Conservation (phyloP, 2,329 filamentous ascomycete genomes). For the Rhynchosporium graminicola region DNA sequence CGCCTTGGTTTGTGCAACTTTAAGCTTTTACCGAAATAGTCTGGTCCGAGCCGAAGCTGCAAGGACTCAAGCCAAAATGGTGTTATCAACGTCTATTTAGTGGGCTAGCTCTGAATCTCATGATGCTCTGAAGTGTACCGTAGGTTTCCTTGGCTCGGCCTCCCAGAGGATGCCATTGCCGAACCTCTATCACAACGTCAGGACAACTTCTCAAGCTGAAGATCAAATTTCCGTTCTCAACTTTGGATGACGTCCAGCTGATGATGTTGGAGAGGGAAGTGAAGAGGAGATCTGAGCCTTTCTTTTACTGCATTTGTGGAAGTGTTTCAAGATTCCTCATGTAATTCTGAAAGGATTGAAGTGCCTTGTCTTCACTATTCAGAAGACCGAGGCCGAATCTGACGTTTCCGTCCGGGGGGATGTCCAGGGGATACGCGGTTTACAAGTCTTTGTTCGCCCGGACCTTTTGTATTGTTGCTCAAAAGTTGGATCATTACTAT, state of each 20-base stretch:
- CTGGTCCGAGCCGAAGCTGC: conserved; percentile 14
- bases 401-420: neutral
- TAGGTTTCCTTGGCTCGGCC: neutral
- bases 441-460: conserved; percentile 14
- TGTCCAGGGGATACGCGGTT: neutral
- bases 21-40: conserved; percentile 6
- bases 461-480: neutral
- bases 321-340: conserved; percentile 11
- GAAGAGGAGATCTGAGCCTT: conserved; percentile 25
- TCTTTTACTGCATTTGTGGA: conserved; percentile 14
- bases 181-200: neutral
- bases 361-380: conserved; percentile 9
- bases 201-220: neutral
- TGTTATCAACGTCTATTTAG: neutral
- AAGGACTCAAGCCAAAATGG: neutral
- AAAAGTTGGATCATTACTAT: neutral
- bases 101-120: conserved; percentile 3
- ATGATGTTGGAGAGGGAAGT: conserved; percentile 17
- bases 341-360: conserved; percentile 4
- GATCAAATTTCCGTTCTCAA: neutral
- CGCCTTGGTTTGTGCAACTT: neutral
- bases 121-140: neutral
- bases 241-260: conserved; percentile 15
- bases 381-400: neutral
- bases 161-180: conserved; percentile 2